Evolutionary conservation across 495 filamentous ascomycete species (phyloP).

Genomic region (Podospora anserina): DNA sequence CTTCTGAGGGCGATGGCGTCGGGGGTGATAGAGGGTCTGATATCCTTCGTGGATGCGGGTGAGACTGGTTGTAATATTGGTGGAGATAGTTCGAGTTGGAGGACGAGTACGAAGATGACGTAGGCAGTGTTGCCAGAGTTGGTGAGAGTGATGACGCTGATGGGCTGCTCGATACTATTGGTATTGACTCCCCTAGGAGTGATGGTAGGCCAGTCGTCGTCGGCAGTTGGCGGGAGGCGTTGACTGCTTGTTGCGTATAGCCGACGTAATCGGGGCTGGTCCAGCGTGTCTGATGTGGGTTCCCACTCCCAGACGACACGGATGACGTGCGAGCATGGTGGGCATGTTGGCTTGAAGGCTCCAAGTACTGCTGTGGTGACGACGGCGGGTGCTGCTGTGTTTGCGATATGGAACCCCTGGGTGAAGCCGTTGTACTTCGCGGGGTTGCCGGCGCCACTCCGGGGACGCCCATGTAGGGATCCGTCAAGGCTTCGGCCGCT

Average conservation of each 20-base stretch:
- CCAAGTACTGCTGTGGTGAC: constrained; percentile 5
- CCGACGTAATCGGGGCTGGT: constrained; percentile 27
- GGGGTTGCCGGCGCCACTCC: constrained; percentile 11
- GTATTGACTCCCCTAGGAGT: constrained; percentile 28
- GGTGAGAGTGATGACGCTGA: not conserved
- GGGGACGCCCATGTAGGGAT: constrained; percentile 18
- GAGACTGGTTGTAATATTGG: not conserved
- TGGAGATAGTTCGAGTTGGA: not conserved
- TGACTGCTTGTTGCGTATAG: constrained; percentile 28
- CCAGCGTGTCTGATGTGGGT: constrained; percentile 2
- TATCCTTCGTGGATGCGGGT: not conserved
- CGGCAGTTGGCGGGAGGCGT: constrained; percentile 11
- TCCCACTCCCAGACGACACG: not conserved
- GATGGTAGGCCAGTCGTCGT: constrained; percentile 20
- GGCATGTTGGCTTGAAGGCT: constrained; percentile 4
- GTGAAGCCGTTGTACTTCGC: not conserved
- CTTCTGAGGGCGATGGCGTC: constrained; percentile 1
- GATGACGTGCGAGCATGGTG: constrained; percentile 8
- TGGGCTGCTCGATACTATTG: constrained; percentile 5
- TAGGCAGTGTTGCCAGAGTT: not conserved
- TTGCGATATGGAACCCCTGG: not conserved
- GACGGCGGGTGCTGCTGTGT: constrained; percentile 10
- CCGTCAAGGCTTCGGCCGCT: constrained; percentile 33
- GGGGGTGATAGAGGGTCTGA: constrained; percentile 6
- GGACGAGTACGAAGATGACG: not conserved